A percentile compares a stretch with the other conserved stretches of the same genome.
phyloP scores from a whole-genome alignment of 1,284 basidiomycete genomes.

The Cystobasidiaceae sp. region DNA sequence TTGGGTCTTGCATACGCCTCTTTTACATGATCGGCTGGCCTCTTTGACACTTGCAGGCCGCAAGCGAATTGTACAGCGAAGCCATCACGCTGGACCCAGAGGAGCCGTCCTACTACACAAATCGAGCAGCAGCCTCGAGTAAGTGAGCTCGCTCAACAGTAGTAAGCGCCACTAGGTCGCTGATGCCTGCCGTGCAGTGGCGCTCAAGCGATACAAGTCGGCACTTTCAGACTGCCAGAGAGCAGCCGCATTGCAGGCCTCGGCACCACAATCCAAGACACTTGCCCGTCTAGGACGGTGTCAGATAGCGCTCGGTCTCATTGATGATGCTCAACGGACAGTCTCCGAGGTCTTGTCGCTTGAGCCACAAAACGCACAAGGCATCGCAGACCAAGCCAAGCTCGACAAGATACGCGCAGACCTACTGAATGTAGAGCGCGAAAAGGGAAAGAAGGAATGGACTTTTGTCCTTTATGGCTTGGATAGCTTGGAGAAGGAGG shows the following conservation, averaged over 20 bases:
- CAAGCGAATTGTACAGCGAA: slow-evolving; percentile 68
- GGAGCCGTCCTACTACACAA: slow-evolving; percentile 72
- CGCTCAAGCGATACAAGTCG: slow-evolving; percentile 64
- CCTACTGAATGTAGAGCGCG: slow-evolving; percentile 54
- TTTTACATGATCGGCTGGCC: neutral
- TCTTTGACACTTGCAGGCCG: slow-evolving; percentile 51
- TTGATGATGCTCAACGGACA: slow-evolving; percentile 53
- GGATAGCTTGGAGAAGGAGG: slow-evolving; percentile 59
- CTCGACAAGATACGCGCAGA: slow-evolving; percentile 27
- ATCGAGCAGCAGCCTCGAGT: slow-evolving; percentile 75
- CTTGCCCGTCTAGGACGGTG: slow-evolving; percentile 71
- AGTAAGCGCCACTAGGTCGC: no score
- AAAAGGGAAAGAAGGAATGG: slow-evolving; percentile 53
- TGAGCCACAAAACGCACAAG: slow-evolving; percentile 49
- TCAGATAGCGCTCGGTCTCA: slow-evolving; percentile 66
- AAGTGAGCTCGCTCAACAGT: no score
- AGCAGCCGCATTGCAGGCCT: slow-evolving; percentile 62
- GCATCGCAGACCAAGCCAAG: slow-evolving; percentile 9
- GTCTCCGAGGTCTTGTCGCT: slow-evolving; percentile 46
- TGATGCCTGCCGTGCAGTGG: slow-evolving; percentile 50
- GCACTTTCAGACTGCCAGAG: slow-evolving; percentile 74
- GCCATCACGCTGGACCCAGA: slow-evolving; percentile 66
- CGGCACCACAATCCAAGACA: slow-evolving; percentile 57
- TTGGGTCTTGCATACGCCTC: no score
- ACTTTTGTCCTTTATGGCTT: slow-evolving; percentile 41